phyloP scores from a whole-genome alignment of 139 green algal genomes.

The Raphidocelis subcapitata region DNA sequence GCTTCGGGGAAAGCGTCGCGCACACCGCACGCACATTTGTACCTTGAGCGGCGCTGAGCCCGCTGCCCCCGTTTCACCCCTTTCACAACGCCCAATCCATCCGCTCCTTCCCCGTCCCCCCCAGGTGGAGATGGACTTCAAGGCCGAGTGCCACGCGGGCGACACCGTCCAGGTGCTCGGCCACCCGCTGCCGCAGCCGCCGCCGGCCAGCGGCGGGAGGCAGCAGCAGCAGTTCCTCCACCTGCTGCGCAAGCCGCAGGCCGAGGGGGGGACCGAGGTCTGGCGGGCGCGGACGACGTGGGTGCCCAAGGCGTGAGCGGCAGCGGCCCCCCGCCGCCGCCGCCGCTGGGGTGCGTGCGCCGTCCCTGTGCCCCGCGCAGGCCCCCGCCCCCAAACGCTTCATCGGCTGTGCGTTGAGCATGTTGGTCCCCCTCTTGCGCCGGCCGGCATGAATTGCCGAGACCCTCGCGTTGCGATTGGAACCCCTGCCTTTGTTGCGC shows the following conservation, averaged over 20 bases:
- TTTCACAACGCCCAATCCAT: neutral
- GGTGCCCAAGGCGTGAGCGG: constrained; percentile 18
- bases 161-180: constrained; percentile 65
- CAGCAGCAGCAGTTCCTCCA: constrained; percentile 53
- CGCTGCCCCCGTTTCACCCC: no score
- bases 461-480: no score
- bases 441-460: no score
- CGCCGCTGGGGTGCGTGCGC: no score
- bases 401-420: no score
- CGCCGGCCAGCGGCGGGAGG: constrained; percentile 19
- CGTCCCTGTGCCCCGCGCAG: no score
- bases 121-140: constrained; percentile 92
- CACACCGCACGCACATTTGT: no score
- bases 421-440: no score
- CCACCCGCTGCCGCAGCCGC: constrained; percentile 27
- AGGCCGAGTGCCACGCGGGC: constrained; percentile 79
- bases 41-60: no score
- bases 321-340: no score
- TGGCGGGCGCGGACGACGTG: constrained; percentile 72
- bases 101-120: neutral
- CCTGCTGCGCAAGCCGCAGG: constrained; percentile 52
- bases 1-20: neutral
- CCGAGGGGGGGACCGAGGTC: constrained; percentile 55
- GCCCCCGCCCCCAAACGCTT: no score
- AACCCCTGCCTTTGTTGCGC: no score